A percentile compares a stretch with the other conserved stretches of the same genome.
These are phyloP conservation scores for Circinella umbellata DNA, from an alignment of 371 early-diverging fungal genomes.

Conservation along the genomic window DNA sequence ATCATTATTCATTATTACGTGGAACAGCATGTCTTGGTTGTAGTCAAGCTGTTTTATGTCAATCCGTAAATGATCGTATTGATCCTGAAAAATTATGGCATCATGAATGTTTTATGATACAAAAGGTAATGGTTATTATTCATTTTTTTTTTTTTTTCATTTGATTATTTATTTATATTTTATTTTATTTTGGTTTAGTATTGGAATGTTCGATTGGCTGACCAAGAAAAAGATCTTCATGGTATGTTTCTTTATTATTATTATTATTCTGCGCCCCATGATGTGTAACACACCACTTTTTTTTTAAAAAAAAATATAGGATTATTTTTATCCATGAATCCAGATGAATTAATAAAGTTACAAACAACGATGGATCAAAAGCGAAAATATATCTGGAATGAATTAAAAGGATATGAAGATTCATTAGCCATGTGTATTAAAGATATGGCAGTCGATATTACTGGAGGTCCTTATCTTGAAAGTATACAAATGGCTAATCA, in stretches of 20 bases:
- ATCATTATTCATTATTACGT: slow-evolving; percentile 83
- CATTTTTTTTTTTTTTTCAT: no score
- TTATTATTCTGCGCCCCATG: neutral
- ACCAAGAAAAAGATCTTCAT: slow-evolving; percentile 13
- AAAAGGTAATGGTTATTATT: slow-evolving; percentile 59
- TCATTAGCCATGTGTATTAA: slow-evolving; percentile 92
- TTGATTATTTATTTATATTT: neutral
- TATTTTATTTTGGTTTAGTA: slow-evolving; percentile 14
- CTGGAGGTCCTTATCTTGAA: slow-evolving; percentile 74
- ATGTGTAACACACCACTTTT: neutral
- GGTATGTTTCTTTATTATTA: slow-evolving; percentile 1
- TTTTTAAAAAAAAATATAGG: neutral
- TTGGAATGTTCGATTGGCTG: slow-evolving; percentile 22
- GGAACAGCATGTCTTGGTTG: slow-evolving; percentile 92
- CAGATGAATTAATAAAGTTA: slow-evolving; percentile 8
- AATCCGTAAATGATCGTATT: slow-evolving; percentile 82
- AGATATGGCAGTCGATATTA: slow-evolving; percentile 87
- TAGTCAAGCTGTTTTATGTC: slow-evolving; percentile 84
- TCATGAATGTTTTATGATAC: slow-evolving; percentile 97
- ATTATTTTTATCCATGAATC: slow-evolving; percentile 7
- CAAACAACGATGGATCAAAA: slow-evolving; percentile 18
- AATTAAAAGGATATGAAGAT: slow-evolving; percentile 62
- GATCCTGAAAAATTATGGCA: slow-evolving; percentile 87
- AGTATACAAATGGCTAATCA: slow-evolving; percentile 81
- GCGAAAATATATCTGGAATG: slow-evolving; percentile 20